Conservation (phyloP, 2,329 filamentous ascomycete genomes). For the Neofusicoccum ribis region DNA sequence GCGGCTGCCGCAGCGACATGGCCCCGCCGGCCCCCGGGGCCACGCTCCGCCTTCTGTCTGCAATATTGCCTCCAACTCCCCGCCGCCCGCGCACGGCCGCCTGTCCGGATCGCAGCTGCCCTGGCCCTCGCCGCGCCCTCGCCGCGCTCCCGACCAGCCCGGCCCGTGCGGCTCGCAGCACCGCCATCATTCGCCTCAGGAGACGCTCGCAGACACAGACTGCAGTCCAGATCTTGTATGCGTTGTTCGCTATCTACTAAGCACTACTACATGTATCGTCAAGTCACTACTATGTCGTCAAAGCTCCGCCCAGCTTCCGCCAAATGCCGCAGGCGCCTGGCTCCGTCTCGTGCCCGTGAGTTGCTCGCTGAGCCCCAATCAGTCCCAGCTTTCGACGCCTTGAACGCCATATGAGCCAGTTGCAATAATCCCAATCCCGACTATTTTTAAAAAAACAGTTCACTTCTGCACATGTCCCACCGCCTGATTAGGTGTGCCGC, state of each 20-base stretch:
- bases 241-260: slow-evolving; percentile 14
- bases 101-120: neutral
- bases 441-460: neutral
- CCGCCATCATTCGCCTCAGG: neutral
- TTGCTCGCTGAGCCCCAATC: neutral
- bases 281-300: neutral
- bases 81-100: neutral
- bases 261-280: neutral
- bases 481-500: neutral
- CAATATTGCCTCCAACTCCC: neutral
- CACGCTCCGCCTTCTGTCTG: too few species aligned
- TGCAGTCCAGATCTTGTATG: slow-evolving; percentile 14
- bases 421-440: neutral
- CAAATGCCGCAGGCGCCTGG: neutral
- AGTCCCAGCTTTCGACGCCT: slow-evolving; percentile 1
- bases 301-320: slow-evolving; percentile 3
- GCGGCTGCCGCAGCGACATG: too few species aligned
- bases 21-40: too few species aligned
- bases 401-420: neutral
- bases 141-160: neutral
- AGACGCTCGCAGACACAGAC: neutral
- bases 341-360: neutral
- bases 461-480: neutral
- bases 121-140: neutral
- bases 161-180: neutral